Base-by-base conservation (phyloP, 177 flowering plant genomes). In the Vitis hybrid region DNA sequence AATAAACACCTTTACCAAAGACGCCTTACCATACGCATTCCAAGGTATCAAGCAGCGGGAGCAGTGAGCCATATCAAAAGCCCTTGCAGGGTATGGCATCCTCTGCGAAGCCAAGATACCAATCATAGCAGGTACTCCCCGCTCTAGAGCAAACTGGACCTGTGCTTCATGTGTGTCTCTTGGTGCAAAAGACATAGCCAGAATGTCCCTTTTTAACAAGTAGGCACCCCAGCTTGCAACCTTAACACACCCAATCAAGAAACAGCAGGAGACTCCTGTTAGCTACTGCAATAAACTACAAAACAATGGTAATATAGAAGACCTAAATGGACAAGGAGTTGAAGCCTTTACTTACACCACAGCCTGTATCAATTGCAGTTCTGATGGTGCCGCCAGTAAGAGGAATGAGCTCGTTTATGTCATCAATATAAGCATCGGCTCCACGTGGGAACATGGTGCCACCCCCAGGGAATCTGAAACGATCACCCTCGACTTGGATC, bases 1-100 rank as follows among this genome's bases (percentile, higher is more conserved):
- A 8, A 20, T 19, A 8, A 10, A 62, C 10, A 34, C 5, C 77
- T 22, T 67, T 81, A 90, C 97, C 97, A 73, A 22, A 22, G 22
- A 22, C 22, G 22, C 5, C 77, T 67, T 81, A 90, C 97, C 97
- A 73, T 74, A 81, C 52, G 84, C 66, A 1, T 66, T 16, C 98
- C 98, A 93, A 51, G 98, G 97, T 58, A 93, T 91, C 74, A 90
- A 78, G 77, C 98, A 93, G 29, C 97, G 97, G 13, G 98, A 91
- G 68, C 98, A 93, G 61, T 93, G 97, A 72, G 98, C 98, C 93
- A 93, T 84, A 69, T 93, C 98, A 64, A 93, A 93, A 57, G 98
- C 87, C 78, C 95, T 84, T 15, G 96, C 88, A n/a, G 96, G 96
- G 73, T 88, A 90, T 66, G 96, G 96, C 54, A 83, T 71, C 69